These are phyloP conservation scores for Emiliania huxleyi DNA, from an alignment of 78 protist genomes.

Conservation along the genomic window DNA sequence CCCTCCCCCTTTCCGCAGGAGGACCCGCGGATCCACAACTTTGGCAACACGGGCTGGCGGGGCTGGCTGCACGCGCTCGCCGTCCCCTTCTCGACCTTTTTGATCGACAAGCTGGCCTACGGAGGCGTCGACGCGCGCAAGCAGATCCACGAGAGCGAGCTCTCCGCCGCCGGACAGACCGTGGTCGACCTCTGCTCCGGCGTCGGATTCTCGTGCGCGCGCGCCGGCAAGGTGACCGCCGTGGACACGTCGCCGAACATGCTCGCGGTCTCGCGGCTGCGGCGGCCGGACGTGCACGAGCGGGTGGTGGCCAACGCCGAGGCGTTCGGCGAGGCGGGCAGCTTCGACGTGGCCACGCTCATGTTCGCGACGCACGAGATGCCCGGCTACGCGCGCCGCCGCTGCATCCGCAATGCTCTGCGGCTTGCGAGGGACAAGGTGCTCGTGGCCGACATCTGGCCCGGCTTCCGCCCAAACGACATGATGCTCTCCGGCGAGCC, in stretches of 20 bases:
- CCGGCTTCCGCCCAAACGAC: not conserved
- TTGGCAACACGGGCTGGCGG: not conserved
- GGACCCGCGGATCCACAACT: not conserved
- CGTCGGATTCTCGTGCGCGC: not conserved
- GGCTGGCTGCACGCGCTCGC: not conserved
- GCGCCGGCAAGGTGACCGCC: not conserved
- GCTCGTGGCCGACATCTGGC: not conserved
- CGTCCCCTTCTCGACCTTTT: not conserved
- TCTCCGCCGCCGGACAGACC: not conserved
- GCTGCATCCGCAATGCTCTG: not conserved
- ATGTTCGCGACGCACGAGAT: not conserved
- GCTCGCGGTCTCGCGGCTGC: not conserved
- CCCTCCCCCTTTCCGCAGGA: too few relatives aligned
- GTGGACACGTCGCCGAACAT: not conserved
- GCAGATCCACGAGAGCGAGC: not conserved
- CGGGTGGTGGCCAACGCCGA: not conserved
- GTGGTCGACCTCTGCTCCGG: conserved; percentile 6
- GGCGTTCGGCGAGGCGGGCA: not conserved
- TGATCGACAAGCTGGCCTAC: not conserved
- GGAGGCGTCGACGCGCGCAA: not conserved
- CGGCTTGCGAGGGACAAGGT: not conserved
- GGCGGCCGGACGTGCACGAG: not conserved
- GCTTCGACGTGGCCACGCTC: not conserved
- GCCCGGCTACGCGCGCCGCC: not conserved
- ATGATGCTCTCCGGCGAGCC: conserved; percentile 9